These are phyloP conservation scores for Aspergillus indologenus DNA, from an alignment of 495 filamentous ascomycete species.

Conservation along the genomic window DNA sequence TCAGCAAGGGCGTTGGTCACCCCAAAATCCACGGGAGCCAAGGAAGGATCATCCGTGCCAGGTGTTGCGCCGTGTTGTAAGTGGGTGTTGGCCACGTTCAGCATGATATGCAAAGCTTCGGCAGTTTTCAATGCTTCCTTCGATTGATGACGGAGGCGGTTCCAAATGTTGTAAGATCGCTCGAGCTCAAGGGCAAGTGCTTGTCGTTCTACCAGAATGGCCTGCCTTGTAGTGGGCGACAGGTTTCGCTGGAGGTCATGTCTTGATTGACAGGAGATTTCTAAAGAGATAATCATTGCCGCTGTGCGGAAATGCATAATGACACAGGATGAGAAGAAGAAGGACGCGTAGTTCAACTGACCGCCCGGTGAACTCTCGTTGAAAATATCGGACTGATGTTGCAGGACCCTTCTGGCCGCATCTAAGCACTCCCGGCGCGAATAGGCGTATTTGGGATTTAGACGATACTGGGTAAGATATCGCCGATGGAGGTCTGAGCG, in stretches of 20 bases:
- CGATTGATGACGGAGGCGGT: slow-evolving; percentile 15
- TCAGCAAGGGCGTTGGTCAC: neutral
- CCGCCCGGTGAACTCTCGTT: slow-evolving; percentile 65
- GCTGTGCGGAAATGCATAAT: slow-evolving; percentile 18
- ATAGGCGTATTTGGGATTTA: slow-evolving; percentile 67
- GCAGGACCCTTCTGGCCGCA: slow-evolving; percentile 67
- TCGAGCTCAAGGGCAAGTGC: slow-evolving; percentile 14
- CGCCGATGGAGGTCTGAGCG: slow-evolving; percentile 77
- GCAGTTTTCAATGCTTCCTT: slow-evolving; percentile 21
- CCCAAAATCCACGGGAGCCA: neutral
- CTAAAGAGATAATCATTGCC: slow-evolving; percentile 23
- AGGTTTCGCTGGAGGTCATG: slow-evolving; percentile 20
- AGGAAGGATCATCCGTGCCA: neutral
- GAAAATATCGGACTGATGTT: slow-evolving; percentile 70
- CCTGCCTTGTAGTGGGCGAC: neutral
- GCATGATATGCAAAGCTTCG: slow-evolving; percentile 19
- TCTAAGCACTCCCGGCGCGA: slow-evolving; percentile 74
- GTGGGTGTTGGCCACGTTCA: slow-evolving; percentile 26
- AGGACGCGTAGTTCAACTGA: slow-evolving; percentile 22
- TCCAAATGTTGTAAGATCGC: slow-evolving; percentile 18
- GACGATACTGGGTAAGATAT: slow-evolving; percentile 64
- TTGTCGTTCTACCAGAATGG: neutral
- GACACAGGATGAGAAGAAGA: slow-evolving; percentile 22
- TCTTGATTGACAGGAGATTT: slow-evolving; percentile 22
- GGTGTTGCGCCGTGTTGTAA: slow-evolving; percentile 1